Evolutionary conservation across 495 filamentous ascomycete species (phyloP).

Genomic region (Daldinia bambusicola): DNA sequence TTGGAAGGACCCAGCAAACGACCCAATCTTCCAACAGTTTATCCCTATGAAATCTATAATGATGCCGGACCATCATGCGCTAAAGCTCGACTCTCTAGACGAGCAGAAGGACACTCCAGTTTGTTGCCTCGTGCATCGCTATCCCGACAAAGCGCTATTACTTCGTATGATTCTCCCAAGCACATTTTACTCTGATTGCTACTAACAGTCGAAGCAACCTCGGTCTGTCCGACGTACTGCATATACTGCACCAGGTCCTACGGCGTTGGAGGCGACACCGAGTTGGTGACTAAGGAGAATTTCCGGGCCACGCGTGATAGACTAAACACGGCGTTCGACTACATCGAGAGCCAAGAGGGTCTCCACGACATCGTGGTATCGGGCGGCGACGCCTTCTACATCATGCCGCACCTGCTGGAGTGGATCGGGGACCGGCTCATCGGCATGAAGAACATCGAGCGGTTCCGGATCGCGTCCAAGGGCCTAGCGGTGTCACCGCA

Average conservation of each 20-base stretch:
- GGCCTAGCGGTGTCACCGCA: conserved; percentile 64
- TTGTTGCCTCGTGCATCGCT: conserved; percentile 66
- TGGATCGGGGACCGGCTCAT: conserved; percentile 54
- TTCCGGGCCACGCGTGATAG: conserved; percentile 54
- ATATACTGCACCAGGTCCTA: conserved; percentile 69
- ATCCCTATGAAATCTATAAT: conserved; percentile 61
- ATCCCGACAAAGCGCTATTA: conserved; percentile 68
- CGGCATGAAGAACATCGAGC: conserved; percentile 54
- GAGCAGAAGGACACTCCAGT: conserved; percentile 61
- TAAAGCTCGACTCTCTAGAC: conserved; percentile 57
- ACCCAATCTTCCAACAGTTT: conserved; percentile 66
- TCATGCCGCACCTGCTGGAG: conserved; percentile 50
- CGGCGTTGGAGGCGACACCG: conserved; percentile 62
- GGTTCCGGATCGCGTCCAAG: conserved; percentile 67
- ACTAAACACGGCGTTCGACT: conserved; percentile 60
- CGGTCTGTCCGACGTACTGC: conserved; percentile 68
- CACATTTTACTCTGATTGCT: neutral
- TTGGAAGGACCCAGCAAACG: conserved; percentile 64
- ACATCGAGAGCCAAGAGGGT: conserved; percentile 59
- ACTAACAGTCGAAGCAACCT: conserved; percentile 54
- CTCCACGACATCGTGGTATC: conserved; percentile 67
- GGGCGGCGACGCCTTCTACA: conserved; percentile 67
- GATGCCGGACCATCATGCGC: conserved; percentile 59
- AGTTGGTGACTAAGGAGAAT: conserved; percentile 59
- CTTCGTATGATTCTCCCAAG: conserved; percentile 55